These are phyloP conservation scores for Xylariaceae sp. DNA, from an alignment of 2,329 filamentous ascomycete species.

Conservation along the genomic window DNA sequence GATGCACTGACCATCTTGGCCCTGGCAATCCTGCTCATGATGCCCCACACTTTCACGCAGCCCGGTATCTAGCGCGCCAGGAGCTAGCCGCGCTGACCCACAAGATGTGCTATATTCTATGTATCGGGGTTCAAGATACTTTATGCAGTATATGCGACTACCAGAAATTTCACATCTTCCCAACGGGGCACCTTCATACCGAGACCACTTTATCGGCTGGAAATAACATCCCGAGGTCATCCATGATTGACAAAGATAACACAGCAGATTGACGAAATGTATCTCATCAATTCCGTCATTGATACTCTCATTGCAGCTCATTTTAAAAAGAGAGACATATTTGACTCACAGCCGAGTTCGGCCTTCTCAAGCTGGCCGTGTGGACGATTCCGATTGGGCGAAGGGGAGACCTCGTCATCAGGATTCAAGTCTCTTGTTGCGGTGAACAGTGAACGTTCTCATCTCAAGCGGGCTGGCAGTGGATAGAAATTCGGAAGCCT, in stretches of 20 bases:
- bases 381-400: conserved; percentile 15
- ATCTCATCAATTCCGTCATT: conserved; percentile 26
- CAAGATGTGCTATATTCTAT: not conserved
- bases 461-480: not conserved
- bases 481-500: not conserved
- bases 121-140: not conserved
- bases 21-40: too few relatives aligned
- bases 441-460: conserved; percentile 1
- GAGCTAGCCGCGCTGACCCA: not conserved
- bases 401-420: not conserved
- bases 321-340: not conserved
- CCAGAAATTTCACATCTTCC: too few relatives aligned
- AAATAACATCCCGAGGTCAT: too few relatives aligned
- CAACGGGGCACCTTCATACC: too few relatives aligned
- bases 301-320: conserved; percentile 17
- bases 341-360: conserved; percentile 18
- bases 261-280: conserved; percentile 25
- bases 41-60: too few relatives aligned
- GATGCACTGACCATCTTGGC: not conserved
- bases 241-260: not conserved
- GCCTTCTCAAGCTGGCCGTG: not conserved
- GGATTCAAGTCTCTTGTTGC: conserved; percentile 17
- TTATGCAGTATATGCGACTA: conserved; percentile 14
- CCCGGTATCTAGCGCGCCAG: too few relatives aligned
- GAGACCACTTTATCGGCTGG: conserved; percentile 5